A percentile compares a stretch with the other conserved stretches of the same genome.
These are phyloP conservation scores for Hyphodiscus hymeniophilus DNA, from an alignment of 495 filamentous ascomycete genomes.

Conservation along the genomic window DNA sequence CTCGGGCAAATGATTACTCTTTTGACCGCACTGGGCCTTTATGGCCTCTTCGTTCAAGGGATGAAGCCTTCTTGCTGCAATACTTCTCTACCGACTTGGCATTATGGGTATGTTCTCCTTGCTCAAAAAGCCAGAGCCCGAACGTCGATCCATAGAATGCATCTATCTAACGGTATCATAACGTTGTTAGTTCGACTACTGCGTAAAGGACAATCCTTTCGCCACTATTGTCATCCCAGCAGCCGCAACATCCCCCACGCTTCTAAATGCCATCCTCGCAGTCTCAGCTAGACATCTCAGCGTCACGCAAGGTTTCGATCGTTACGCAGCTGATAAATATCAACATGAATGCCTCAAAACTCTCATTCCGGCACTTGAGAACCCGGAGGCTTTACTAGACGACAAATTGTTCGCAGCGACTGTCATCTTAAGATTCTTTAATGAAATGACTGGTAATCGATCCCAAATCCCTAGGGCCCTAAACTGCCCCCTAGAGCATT, in stretches of 20 bases:
- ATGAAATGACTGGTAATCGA: slow-evolving; percentile 50
- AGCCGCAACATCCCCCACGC: slow-evolving; percentile 39
- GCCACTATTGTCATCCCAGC: slow-evolving; percentile 42
- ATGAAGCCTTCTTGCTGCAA: no score
- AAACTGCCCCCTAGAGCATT: slow-evolving; percentile 32
- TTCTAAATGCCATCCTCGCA: slow-evolving; percentile 52
- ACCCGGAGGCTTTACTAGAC: slow-evolving; percentile 44
- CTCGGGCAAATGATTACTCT: no score
- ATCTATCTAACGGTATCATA: no score
- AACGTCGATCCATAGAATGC: no score
- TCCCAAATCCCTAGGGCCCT: slow-evolving; percentile 23
- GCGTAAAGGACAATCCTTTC: slow-evolving; percentile 47
- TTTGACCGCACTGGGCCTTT: no score
- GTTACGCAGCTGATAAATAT: slow-evolving; percentile 38
- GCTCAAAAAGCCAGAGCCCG: no score
- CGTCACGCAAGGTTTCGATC: slow-evolving; percentile 36
- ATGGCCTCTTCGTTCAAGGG: no score
- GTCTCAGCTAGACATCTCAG: slow-evolving; percentile 48
- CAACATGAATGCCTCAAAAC: slow-evolving; percentile 40
- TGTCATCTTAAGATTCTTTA: slow-evolving; percentile 51
- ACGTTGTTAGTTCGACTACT: slow-evolving; percentile 42
- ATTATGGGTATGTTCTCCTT: no score
- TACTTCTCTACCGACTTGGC: no score
- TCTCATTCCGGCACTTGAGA: slow-evolving; percentile 40
- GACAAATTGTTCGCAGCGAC: slow-evolving; percentile 53